These are phyloP conservation scores for Phanerodontia chrysosporium DNA, from an alignment of 768 basidiomycete genomes.

Conservation along the genomic window DNA sequence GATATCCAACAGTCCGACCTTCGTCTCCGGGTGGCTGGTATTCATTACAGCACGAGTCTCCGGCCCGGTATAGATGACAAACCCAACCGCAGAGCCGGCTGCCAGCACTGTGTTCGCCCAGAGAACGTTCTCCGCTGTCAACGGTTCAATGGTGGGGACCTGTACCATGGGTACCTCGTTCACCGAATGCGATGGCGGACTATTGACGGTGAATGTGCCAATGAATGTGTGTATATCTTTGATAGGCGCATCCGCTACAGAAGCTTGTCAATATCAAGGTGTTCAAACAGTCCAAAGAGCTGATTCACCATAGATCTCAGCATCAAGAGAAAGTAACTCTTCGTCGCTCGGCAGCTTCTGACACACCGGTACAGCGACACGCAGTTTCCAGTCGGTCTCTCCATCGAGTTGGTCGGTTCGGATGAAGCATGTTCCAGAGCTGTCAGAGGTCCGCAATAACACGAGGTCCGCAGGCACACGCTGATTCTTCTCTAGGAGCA, in stretches of 20 bases:
- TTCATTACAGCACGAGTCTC: slow-evolving; percentile 99
- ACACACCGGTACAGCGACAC: slow-evolving; percentile 80
- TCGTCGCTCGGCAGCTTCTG: slow-evolving; percentile 67
- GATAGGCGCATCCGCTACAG: slow-evolving; percentile 83
- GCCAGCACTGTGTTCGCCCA: slow-evolving; percentile 99
- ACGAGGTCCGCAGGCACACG: slow-evolving; percentile 94
- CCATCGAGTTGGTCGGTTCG: slow-evolving; percentile 97
- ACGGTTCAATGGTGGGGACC: slow-evolving; percentile 60
- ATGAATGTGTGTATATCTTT: slow-evolving; percentile 97
- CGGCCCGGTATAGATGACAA: slow-evolving; percentile 90
- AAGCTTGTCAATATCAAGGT: slow-evolving; percentile 5
- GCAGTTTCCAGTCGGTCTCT: slow-evolving; percentile 98
- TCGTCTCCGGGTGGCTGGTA: slow-evolving; percentile 94
- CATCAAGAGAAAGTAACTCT: slow-evolving; percentile 60
- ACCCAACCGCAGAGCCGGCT: slow-evolving; percentile 87
- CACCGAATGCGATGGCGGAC: slow-evolving; percentile 31
- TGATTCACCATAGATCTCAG: slow-evolving; percentile 80
- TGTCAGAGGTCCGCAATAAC: slow-evolving; percentile 82
- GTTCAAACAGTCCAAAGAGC: slow-evolving; percentile 4
- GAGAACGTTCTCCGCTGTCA: slow-evolving; percentile 93
- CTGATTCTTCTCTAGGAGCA: slow-evolving; percentile 93
- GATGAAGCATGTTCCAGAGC: slow-evolving; percentile 93
- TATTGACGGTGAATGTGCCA: slow-evolving; percentile 82
- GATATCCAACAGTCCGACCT: slow-evolving; percentile 85
- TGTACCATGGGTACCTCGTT: slow-evolving; percentile 35